Conservation (phyloP, 2,329 filamentous ascomycete genomes). For the Alternaria atra region DNA sequence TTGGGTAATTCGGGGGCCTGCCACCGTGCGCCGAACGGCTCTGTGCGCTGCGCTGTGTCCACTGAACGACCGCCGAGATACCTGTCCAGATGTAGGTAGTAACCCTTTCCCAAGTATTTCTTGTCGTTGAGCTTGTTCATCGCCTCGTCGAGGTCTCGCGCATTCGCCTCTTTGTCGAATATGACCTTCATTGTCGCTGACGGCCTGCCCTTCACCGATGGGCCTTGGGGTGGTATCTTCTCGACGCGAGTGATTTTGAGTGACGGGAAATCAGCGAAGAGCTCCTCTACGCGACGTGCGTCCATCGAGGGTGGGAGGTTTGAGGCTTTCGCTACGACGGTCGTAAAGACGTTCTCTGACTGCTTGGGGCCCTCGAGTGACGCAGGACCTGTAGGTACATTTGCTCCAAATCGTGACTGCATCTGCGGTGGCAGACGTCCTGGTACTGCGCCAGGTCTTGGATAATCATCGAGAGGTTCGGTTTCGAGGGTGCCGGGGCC, state of each 20-base stretch:
- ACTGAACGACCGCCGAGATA: slow-evolving; percentile 38
- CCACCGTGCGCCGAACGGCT: slow-evolving; percentile 45
- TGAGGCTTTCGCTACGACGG: slow-evolving; percentile 43
- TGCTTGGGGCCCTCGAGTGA: slow-evolving; percentile 24
- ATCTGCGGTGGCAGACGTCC: slow-evolving; percentile 26
- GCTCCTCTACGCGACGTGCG: slow-evolving; percentile 33
- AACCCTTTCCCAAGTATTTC: slow-evolving; percentile 45
- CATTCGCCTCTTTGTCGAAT: slow-evolving; percentile 43
- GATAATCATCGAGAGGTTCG: slow-evolving; percentile 34
- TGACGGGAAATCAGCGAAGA: slow-evolving; percentile 42
- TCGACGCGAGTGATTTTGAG: slow-evolving; percentile 47
- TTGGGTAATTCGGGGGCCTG: slow-evolving; percentile 40
- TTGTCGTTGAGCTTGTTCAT: slow-evolving; percentile 47
- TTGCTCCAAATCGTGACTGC: slow-evolving; percentile 28
- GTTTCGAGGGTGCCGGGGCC: slow-evolving; percentile 45
- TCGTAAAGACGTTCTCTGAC: slow-evolving; percentile 39
- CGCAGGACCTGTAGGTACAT: slow-evolving; percentile 23
- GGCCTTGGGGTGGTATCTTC: slow-evolving; percentile 32
- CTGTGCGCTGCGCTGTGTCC: slow-evolving; percentile 33
- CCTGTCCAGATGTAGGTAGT: slow-evolving; percentile 47
- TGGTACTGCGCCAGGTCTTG: slow-evolving; percentile 17
- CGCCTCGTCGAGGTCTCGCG: slow-evolving; percentile 41
- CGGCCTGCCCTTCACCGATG: slow-evolving; percentile 31
- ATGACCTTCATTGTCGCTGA: slow-evolving; percentile 43
- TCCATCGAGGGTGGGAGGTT: slow-evolving; percentile 44